Evolutionary conservation across 148 eudicot genomes (phyloP), one percentile per base, ranked within the genome.

Genomic region (Rhododendron henanense): DNA sequence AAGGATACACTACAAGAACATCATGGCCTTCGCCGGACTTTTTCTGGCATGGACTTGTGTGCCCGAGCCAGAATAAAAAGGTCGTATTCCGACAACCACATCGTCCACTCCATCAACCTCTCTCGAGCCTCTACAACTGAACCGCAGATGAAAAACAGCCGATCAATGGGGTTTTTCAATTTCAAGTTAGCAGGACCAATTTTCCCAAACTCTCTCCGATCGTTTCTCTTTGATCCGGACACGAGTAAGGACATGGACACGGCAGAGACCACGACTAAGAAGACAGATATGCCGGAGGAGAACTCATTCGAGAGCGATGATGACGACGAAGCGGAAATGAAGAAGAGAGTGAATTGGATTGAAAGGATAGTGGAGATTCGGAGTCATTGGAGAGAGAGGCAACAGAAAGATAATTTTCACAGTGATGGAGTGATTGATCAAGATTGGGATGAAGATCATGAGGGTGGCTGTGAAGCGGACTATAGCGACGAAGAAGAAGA

Each of bases 311-410:
- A 88, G 61, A 85, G 67, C 14, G 87, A 82, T 33, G 82, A 73
- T 81, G 41, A 88, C 85, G 84, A 69, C 37, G 37, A 51, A 33
- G 86, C 82, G 5, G 84, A 88, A 39, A 84, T 80, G 80, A 87
- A 65, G 71, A 91, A 92, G 80, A 87, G 91, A 65, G 83, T 83
- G 23, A 93, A 91, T 82, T 95, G 98, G 97, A 79, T 94, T 11
- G 88, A 92, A 82, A 91, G 92, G 84, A 87, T 94, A 3, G 3
- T 94, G 84, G 95, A 95, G 86, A 85, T 95, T 25, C 88, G 94
- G 51, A 88, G 86, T 73, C 85, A 55, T 9, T 93, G 94, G 94
- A 91, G 87, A 85, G 89, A 87, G 9, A 89, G 89, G 79, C 89
- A 90, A 74, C 89, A 91, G 33, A 78, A 86, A 65, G 86, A 86